These are phyloP conservation scores for Cyathus striatus DNA, from an alignment of 768 basidiomycete species.

Conservation along the genomic window DNA sequence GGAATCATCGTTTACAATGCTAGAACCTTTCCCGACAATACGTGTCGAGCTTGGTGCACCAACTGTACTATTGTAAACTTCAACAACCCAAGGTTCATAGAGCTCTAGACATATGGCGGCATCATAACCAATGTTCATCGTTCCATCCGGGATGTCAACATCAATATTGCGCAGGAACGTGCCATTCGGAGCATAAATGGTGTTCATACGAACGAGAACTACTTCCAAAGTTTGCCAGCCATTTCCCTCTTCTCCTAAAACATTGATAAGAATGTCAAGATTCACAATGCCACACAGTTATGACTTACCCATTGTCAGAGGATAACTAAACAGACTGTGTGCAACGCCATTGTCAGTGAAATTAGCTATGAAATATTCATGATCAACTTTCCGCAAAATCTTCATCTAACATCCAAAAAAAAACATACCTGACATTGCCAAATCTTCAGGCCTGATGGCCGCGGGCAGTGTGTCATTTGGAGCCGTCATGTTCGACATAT, in stretches of 20 bases:
- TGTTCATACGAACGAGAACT: slow-evolving; percentile 31
- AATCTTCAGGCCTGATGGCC: too few relatives aligned
- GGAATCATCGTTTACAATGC: slow-evolving; percentile 14
- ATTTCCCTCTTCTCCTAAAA: too few relatives aligned
- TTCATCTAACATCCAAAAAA: slow-evolving; percentile 16
- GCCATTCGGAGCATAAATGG: too few relatives aligned
- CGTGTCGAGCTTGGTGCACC: too few relatives aligned
- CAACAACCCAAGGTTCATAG: too few relatives aligned
- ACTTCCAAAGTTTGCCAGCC: slow-evolving; percentile 29
- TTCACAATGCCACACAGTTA: not conserved
- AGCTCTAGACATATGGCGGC: too few relatives aligned
- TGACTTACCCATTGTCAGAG: slow-evolving; percentile 20
- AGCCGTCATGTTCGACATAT: too few relatives aligned
- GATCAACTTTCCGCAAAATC: slow-evolving; percentile 16
- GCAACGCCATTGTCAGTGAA: slow-evolving; percentile 30
- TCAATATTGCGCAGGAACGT: slow-evolving; percentile 19
- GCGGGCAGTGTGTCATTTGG: too few relatives aligned
- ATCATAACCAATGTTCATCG: slow-evolving; percentile 32
- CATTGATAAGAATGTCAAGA: too few relatives aligned
- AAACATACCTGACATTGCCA: too few relatives aligned
- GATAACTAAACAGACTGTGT: slow-evolving; percentile 21
- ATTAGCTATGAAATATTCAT: slow-evolving; percentile 12
- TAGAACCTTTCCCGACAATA: slow-evolving; percentile 20
- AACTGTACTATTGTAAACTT: too few relatives aligned
- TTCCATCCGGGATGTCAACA: slow-evolving; percentile 17